Base-by-base conservation (phyloP, 2,329 filamentous ascomycete species). In the Simplicillium sp. region DNA sequence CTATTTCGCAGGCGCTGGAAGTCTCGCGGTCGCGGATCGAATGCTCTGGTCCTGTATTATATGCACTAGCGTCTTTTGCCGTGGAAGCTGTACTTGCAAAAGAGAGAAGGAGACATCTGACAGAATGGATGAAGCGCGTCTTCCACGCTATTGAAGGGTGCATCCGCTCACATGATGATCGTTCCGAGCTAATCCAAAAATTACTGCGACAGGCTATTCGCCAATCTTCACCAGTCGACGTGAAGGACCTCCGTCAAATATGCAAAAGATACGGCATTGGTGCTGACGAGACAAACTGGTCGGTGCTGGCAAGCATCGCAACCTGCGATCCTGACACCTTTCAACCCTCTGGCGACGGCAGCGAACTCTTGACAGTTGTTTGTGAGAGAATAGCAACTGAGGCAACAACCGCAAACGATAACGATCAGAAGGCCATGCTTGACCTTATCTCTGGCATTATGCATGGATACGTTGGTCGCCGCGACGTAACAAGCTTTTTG, bases 241-340 rank as follows among this genome's bases (percentile, higher is more conserved):
- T 61, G 3, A 54, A 59, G 1, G 64, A 65, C 25, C 54, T 75
- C 3, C 64, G 65, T 9, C 45, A 45, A 1, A 54, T 72, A 13
- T 73, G 67, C 39, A 62, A 54, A 34, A 50, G 59, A 3, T 70
- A 70, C 45, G 70, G 61, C 1, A 45, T 71, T 3, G 46, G 50
- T 2, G 40, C 48, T 8, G 48, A 56, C 4, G 49, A 40, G 5
- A 62, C 60, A 3, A 61, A 70, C 36, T 73, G 71, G 69, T 45
- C 45, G 0, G 50, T 74, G 9, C 48, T 71, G 7, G 64, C 59
- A 12, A 56, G 55, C 11, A 49, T 68, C 18, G 60, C 67, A 1
- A 54, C 55, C 7, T 68, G 70, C 35, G 70, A 75, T 31, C 59
- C 67, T 0, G 71, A 73, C 36, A 58, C 67, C 7, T 70, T 75